A percentile compares a stretch with the other conserved stretches of the same genome.
Conservation (phyloP, 805 yeast species). For the Vanderwaltozyma yarrowii region DNA sequence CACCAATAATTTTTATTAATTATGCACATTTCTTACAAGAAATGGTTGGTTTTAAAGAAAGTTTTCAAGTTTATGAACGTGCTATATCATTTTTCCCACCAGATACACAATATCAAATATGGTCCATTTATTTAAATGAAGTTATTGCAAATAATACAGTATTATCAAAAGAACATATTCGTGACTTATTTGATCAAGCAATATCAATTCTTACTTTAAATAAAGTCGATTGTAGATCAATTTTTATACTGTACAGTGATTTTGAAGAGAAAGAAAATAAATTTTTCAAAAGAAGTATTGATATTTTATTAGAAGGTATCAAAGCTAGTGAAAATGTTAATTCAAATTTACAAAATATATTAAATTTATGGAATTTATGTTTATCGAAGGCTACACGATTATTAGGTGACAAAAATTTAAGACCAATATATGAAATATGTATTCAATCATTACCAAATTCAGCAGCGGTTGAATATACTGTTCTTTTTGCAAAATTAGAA, state of each 20-base stretch:
- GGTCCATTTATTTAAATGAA: constrained; percentile 56
- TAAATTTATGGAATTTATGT: constrained; percentile 36
- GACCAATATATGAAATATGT: constrained; percentile 45
- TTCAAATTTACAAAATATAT: constrained; percentile 11
- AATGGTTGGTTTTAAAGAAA: constrained; percentile 32
- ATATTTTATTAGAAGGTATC: constrained; percentile 35
- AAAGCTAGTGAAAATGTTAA: constrained; percentile 15
- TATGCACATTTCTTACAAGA: constrained; percentile 54
- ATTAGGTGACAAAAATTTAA: constrained; percentile 34
- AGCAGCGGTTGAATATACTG: constrained; percentile 34
- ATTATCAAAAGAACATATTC: constrained; percentile 40
- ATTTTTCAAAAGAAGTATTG: constrained; percentile 38
- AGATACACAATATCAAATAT: constrained; percentile 49
- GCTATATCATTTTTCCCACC: constrained; percentile 55
- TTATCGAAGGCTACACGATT: constrained; percentile 32
- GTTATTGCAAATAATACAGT: constrained; percentile 28
- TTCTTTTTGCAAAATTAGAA: constrained; percentile 53
- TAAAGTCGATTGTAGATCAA: constrained; percentile 31
- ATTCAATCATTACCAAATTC: constrained; percentile 37
- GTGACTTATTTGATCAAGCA: constrained; percentile 70
- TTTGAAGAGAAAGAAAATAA: constrained; percentile 51
- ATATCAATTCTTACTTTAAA: constrained; percentile 41
- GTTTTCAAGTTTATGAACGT: constrained; percentile 54
- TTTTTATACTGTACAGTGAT: constrained; percentile 47
- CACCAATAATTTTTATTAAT: constrained; percentile 54